phyloP scores from a whole-genome alignment of 2,329 filamentous ascomycete species.

The Coleophoma cylindrospora region DNA sequence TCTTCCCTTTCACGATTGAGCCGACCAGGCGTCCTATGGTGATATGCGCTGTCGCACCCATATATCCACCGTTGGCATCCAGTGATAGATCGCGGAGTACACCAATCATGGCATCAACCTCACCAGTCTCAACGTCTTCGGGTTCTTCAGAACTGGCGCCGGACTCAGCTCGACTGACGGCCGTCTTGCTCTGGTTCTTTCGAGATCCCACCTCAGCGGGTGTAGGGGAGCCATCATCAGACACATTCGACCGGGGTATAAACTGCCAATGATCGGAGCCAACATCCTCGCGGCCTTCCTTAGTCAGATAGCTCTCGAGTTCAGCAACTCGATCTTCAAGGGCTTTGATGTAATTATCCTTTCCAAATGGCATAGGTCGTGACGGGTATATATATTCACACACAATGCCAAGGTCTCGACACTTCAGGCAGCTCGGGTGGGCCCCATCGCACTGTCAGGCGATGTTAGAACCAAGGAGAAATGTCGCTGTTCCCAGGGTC shows the following conservation, averaged over 20 bases:
- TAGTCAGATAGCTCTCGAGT: conserved; percentile 10
- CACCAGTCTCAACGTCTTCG: not conserved
- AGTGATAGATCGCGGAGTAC: conserved; percentile 18
- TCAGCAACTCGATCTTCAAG: conserved; percentile 14
- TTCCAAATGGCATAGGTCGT: not conserved
- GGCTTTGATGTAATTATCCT: conserved; percentile 6
- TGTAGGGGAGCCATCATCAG: too few species aligned
- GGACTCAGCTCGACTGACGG: not conserved
- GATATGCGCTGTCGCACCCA: conserved; percentile 18
- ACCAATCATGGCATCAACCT: conserved; percentile 10
- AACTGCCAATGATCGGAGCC: conserved; percentile 1
- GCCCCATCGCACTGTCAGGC: conserved; percentile 4
- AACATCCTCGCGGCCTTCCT: conserved; percentile 4
- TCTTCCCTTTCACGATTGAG: conserved; percentile 15
- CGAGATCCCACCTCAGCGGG: too few species aligned
- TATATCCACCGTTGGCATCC: conserved; percentile 17
- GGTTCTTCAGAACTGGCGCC: not conserved
- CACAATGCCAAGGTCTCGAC: conserved; percentile 7
- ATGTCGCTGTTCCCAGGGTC: not conserved
- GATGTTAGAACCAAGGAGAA: not conserved
- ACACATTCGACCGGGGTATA: too few species aligned
- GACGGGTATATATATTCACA: conserved; percentile 8
- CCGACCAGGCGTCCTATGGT: conserved; percentile 18
- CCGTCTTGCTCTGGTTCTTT: not conserved
- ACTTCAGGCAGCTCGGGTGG: conserved; percentile 6